Base-by-base conservation (phyloP, 208 protist species). In the Acanthamoeba sp. region DNA sequence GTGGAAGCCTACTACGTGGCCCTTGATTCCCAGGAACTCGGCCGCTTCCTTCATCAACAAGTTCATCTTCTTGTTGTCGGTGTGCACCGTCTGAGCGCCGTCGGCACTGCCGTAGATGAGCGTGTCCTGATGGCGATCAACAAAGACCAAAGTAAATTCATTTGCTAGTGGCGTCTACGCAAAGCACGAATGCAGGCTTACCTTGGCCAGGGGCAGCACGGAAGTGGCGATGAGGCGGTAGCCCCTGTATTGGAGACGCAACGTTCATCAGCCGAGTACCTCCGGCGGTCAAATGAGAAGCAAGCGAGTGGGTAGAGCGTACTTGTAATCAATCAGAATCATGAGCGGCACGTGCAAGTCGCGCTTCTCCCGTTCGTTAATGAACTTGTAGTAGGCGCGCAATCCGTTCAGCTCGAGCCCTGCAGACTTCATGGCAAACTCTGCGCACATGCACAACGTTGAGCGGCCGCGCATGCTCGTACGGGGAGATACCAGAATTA, bases 281-380 rank as follows among this genome's bases (percentile, higher is more conserved):
- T 14, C 14, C 1, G 55, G 14, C 29, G 10, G 62, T 69, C 36
- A 32, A 27, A 20, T 9, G 66, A 80, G 36, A 69, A 22, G 62
- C 76, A 85, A 85, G 22, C 29, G 24, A 38, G 40, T 5, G 34
- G 48, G 36, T 6, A 3, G n/a, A 27, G n/a, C 20, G 82, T 38
- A 89, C 82, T 66, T 89, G 82, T 89, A 93, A 24, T 93, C 87
- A n/a, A 93, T 93, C 22, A 93, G 87, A 29, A 93, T 76, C 87
- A 93, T 93, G n/a, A 93, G 62, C 3, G 87, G 87, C 0, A 93
- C 87, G 42, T 93, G 87, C 20, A 93, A 24, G 27, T 66, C 52
- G 0, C 64, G 87, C 34, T 93, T 78, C 36, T 93, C 45, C 18
- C 42, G 73, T 38, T 93, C 57, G 34, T 66, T 45, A 40, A 93